Evolutionary conservation across 2,329 filamentous ascomycete species (phyloP), one percentile per base, ranked within the genome.

Genomic region (Diaporthe humulicola): DNA sequence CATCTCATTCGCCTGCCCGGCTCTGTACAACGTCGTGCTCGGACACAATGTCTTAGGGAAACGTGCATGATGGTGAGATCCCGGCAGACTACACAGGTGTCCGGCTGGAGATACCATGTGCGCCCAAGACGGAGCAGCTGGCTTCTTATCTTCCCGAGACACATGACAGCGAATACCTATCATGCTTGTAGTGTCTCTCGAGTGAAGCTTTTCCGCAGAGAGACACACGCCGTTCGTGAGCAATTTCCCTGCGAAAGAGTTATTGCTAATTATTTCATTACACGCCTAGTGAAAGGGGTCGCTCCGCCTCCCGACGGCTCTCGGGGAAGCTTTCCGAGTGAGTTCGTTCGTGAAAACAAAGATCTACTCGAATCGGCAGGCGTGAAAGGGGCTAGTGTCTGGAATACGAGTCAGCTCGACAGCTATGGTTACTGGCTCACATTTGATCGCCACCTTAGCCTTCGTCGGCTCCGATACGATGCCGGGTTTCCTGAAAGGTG

Each of bases 401-500:
- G 85, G 84, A 0, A 85, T 0, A 79, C 79, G 30, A 75, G 80
- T 72, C 82, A 87, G 77, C 75, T 87, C 57, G 82, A 88, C 77
- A 81, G 84, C 74, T 80, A 87, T n/a, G 84, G 86, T 36, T 84
- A 82, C 79, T 84, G 86, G 86, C 79, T 88, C 67, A 84, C 83
- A 8, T 88, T 88, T 75, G 86, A 89, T 75, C 82, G 87, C 33
- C 85, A 88, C 69, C 78, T 88, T 77, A 86, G 85, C 71, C 78
- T 86, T 64, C 80, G 83, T 33, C 84, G 81, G 40, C 78, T 87
- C 17, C 81, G 83, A 64, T 60, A 61, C 28, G 79, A 78, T 10
- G 79, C 82, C 5, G 85, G 85, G 1, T 89, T 87, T 67, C 78
- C 76, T 5, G 84, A 83, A 45, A 80, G 86, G 64, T 81, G 78